Base-by-base conservation (phyloP, 257 asterid genomes). In the Solanum megistacrolobum region DNA sequence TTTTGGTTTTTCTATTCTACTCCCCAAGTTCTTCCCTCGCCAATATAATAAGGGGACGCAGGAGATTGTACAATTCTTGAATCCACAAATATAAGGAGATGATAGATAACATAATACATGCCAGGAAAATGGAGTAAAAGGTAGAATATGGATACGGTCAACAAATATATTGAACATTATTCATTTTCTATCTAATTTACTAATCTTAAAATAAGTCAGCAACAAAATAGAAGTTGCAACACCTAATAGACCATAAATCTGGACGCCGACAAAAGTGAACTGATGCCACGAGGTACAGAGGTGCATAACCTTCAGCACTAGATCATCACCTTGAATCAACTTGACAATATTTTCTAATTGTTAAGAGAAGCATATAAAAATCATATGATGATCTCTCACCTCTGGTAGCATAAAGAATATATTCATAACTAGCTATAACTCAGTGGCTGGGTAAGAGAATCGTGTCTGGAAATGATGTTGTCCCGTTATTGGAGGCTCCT, bases 401-500 rank as follows among this genome's bases (percentile, higher is more conserved):
- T 18, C 69, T 5, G 9, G 72, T 68, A 41, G 71, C 68, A 27
- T 20, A 73, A 35, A 55, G 76, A 86, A 87, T 43, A 3, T 20
- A 20, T 58, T 58, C 69, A 41, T 14, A 31, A 35, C 25, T 75
- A 66, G 86, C 68, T 20, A 32, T 14, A 62, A 35, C 82, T 92
- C 92, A 90, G 58, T 76, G 89, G 86, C 88, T 85, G 62, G 94
- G 94, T 91, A 94, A 89, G 89, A 95, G 92, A 90, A 95, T 74
- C 20, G 78, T 87, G 88, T 89, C 39, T 2, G 96, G 88, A 90
- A 95, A 93, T 5, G 92, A 87, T 31, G 39, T 16, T 16, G 96
- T 87, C 79, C 98, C 98, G 32, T 95, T 95, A 86, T 95, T 95
- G 2, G 92, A 71, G 35, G 96, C 98, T 68, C 98, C 98, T 25